These are phyloP conservation scores for Syzygium jambos DNA, from an alignment of 345 rosid genomes.

Conservation along the genomic window DNA sequence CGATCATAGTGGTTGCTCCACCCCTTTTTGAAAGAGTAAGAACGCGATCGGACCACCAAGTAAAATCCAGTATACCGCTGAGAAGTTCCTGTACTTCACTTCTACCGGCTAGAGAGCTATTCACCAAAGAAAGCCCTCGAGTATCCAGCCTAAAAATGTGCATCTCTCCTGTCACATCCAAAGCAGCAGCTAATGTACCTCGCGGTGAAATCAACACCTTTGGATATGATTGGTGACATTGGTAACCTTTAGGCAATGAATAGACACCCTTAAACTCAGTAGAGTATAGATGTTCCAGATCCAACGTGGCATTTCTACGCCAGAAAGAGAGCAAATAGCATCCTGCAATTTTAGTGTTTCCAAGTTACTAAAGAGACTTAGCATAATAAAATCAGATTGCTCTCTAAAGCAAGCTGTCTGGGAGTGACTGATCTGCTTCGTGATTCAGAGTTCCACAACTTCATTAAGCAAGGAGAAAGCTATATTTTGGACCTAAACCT, in stretches of 20 bases:
- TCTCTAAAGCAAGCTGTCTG: background rate
- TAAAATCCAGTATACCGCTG: conserved; percentile 50
- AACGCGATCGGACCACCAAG: conserved; percentile 91
- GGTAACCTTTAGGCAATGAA: conserved; percentile 22
- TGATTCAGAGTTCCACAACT: background rate
- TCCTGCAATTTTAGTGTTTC: conserved; percentile 31
- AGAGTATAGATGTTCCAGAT: conserved; percentile 42
- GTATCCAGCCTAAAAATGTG: conserved; percentile 54
- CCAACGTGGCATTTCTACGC: conserved; percentile 36
- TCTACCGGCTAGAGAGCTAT: conserved; percentile 14
- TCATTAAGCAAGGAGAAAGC: background rate
- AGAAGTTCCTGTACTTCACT: conserved; percentile 19
- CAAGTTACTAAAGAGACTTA: background rate
- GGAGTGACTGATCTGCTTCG: background rate
- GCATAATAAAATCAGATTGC: background rate
- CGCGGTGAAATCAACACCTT: conserved; percentile 79
- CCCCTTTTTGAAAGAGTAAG: conserved; percentile 48
- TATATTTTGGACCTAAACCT: background rate
- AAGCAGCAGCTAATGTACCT: conserved; percentile 54
- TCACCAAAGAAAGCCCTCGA: conserved; percentile 25
- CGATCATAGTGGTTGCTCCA: conserved; percentile 47
- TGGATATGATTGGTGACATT: conserved; percentile 41
- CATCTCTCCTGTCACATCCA: conserved; percentile 60
- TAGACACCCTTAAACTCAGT: conserved; percentile 61
- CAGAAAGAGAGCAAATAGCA: conserved; percentile 59